These are phyloP conservation scores for Ascoidea asiatica DNA, from an alignment of 805 yeast species.

Conservation along the genomic window DNA sequence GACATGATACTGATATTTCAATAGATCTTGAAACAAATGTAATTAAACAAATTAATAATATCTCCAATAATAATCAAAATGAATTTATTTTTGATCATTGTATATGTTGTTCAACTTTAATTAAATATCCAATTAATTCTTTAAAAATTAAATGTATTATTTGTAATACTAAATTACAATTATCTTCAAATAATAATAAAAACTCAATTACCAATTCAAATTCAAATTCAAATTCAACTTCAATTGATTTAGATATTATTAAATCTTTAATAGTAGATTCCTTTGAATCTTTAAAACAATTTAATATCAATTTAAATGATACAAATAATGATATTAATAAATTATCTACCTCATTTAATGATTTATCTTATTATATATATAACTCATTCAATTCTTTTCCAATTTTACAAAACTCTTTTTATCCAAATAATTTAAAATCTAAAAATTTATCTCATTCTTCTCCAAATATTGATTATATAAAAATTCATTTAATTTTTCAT, in stretches of 20 bases:
- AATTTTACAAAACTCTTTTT: conserved; percentile 43
- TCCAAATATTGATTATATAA: conserved; percentile 35
- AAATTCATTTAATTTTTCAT: conserved; percentile 31
- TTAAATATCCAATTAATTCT: conserved; percentile 23
- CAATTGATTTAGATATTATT: conserved; percentile 20
- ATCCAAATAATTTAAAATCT: conserved; percentile 10
- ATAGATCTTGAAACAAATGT: too few relatives aligned
- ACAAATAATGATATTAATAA: conserved; percentile 6
- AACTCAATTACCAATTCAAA: conserved; percentile 1
- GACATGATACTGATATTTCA: too few relatives aligned
- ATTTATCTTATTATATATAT: conserved; percentile 20
- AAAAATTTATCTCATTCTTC: conserved; percentile 28
- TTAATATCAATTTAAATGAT: conserved; percentile 7
- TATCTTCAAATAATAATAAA: conserved; percentile 12
- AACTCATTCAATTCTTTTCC: conserved; percentile 32
- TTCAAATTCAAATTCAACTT: conserved; percentile 1
- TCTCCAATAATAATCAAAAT: too few relatives aligned
- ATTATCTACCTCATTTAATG: conserved; percentile 36
- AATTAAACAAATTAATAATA: too few relatives aligned
- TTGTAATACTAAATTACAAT: conserved; percentile 24
- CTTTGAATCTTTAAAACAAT: conserved; percentile 11
- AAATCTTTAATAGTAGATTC: conserved; percentile 23
- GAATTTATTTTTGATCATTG: too few relatives aligned
- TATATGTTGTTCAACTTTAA: conserved; percentile 32
- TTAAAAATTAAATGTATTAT: conserved; percentile 42